These are phyloP conservation scores for Tolypocladium amazonense DNA, from an alignment of 2,329 filamentous ascomycete species.

Conservation along the genomic window DNA sequence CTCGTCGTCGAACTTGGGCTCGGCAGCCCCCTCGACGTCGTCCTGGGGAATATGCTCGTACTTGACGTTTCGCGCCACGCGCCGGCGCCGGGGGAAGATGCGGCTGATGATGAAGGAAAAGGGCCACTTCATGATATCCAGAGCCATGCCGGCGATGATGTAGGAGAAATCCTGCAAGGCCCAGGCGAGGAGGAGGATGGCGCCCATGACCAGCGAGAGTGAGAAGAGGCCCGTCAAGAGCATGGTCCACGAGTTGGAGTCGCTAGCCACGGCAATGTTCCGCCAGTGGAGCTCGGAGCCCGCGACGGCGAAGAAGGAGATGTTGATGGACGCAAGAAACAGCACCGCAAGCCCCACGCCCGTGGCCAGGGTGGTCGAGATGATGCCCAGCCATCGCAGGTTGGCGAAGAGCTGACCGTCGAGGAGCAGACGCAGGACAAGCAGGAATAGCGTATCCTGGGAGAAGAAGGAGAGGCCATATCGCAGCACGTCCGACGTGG, in stretches of 20 bases:
- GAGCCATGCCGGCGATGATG: slow-evolving; percentile 7
- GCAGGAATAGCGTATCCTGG: slow-evolving; percentile 20
- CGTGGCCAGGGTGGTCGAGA: slow-evolving; percentile 6
- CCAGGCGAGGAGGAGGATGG: slow-evolving; percentile 8
- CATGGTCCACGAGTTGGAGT: slow-evolving; percentile 13
- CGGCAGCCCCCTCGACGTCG: slow-evolving; percentile 6
- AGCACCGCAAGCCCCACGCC: slow-evolving; percentile 12
- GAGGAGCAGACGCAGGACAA: slow-evolving; percentile 20
- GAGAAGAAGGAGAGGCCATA: slow-evolving; percentile 24
- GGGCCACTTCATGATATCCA: slow-evolving; percentile 10
- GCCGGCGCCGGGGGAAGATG: slow-evolving; percentile 2
- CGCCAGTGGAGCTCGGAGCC: slow-evolving; percentile 18
- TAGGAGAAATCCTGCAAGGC: slow-evolving; percentile 12
- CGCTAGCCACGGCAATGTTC: slow-evolving; percentile 13
- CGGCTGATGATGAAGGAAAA: slow-evolving; percentile 6
- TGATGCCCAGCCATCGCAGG: slow-evolving; percentile 10
- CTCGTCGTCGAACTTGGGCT: slow-evolving; percentile 4
- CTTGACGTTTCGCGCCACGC: background rate
- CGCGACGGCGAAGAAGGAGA: slow-evolving; percentile 20
- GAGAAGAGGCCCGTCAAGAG: slow-evolving; percentile 15
- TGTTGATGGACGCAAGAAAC: slow-evolving; percentile 10
- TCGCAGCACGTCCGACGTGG: slow-evolving; percentile 14
- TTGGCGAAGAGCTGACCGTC: slow-evolving; percentile 9
- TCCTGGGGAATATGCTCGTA: slow-evolving; percentile 8
- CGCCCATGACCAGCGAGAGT: slow-evolving; percentile 3